Conservation (phyloP, 2,329 filamentous ascomycete genomes). For the Endothia cerciana region DNA sequence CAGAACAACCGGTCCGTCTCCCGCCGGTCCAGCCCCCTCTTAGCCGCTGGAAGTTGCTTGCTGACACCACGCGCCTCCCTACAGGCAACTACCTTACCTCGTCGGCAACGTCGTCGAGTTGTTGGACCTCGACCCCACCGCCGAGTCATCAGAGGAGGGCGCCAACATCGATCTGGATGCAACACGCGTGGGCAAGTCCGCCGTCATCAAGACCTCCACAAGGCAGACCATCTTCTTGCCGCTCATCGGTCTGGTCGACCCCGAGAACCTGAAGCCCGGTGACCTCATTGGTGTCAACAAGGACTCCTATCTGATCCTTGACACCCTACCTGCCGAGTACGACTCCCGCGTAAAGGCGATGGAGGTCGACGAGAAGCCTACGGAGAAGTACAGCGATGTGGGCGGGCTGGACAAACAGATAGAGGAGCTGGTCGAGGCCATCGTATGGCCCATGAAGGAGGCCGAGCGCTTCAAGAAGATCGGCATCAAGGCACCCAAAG, state of each 20-base stretch:
- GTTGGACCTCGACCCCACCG: constrained; percentile 92
- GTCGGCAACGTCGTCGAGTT: constrained; percentile 98
- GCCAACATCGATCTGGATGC: constrained; percentile 98
- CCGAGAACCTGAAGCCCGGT: constrained; percentile 90
- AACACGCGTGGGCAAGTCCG: constrained; percentile 94
- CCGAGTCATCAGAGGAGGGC: constrained; percentile 94
- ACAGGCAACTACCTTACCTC: constrained; percentile 95
- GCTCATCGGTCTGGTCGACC: constrained; percentile 94
- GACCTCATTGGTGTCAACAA: constrained; percentile 99
- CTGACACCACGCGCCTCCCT: constrained; percentile 28
- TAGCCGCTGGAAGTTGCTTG: constrained; percentile 13
- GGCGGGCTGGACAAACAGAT: constrained; percentile 99
- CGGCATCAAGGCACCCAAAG: constrained; percentile 98
- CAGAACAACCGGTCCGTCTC: constrained; percentile 87
- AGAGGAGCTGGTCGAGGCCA: constrained; percentile 95
- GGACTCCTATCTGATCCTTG: constrained; percentile 95
- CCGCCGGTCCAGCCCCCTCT: constrained; percentile 15
- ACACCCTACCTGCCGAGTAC: constrained; percentile 96
- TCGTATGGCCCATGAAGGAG: constrained; percentile 99
- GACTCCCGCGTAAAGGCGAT: constrained; percentile 99
- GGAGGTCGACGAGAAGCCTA: constrained; percentile 99
- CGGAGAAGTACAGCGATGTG: constrained; percentile 98
- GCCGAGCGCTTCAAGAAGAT: constrained; percentile 99
- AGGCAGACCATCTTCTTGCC: constrained; percentile 98
- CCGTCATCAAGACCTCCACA: constrained; percentile 98